Evolutionary conservation across 1,139 yeast species (phyloP).

Genomic region (Pichia sp.): DNA sequence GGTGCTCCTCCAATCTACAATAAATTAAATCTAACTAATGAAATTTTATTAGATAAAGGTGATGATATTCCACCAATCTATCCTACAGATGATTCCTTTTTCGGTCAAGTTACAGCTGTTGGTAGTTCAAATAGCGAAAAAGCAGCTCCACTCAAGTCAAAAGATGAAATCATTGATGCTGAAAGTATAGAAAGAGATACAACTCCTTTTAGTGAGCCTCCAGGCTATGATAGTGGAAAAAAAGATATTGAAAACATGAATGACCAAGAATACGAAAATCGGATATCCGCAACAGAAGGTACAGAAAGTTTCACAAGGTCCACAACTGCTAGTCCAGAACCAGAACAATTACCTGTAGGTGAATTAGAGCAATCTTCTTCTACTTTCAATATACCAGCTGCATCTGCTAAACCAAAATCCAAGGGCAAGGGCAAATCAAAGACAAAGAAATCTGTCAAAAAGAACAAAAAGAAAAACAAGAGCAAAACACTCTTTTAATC

Average conservation of each 20-base stretch:
- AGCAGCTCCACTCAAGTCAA: neutral
- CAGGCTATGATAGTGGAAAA: slow-evolving; percentile 23
- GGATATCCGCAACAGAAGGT: neutral
- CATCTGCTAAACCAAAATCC: neutral
- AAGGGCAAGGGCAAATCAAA: slow-evolving; percentile 1
- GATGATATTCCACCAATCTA: slow-evolving; percentile 69
- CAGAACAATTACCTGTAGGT: too few species aligned
- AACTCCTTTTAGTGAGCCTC: slow-evolving; percentile 24
- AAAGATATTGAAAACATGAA: neutral
- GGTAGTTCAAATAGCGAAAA: slow-evolving; percentile 6
- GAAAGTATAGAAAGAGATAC: neutral
- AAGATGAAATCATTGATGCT: neutral
- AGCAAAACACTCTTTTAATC: slow-evolving; percentile 9
- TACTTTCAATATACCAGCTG: neutral
- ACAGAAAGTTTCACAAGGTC: neutral
- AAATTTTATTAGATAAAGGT: slow-evolving; percentile 61
- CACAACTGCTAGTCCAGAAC: too few species aligned
- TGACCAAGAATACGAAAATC: slow-evolving; percentile 8
- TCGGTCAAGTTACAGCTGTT: slow-evolving; percentile 41
- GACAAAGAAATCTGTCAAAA: slow-evolving; percentile 1
- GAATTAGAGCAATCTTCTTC: neutral
- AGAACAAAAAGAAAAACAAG: slow-evolving; percentile 2
- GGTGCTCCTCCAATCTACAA: slow-evolving; percentile 77
- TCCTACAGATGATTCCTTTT: slow-evolving; percentile 59
- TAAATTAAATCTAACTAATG: slow-evolving; percentile 30